phyloP scores from a whole-genome alignment of 148 eudicot species.

The Chenopodium berlandieri region DNA sequence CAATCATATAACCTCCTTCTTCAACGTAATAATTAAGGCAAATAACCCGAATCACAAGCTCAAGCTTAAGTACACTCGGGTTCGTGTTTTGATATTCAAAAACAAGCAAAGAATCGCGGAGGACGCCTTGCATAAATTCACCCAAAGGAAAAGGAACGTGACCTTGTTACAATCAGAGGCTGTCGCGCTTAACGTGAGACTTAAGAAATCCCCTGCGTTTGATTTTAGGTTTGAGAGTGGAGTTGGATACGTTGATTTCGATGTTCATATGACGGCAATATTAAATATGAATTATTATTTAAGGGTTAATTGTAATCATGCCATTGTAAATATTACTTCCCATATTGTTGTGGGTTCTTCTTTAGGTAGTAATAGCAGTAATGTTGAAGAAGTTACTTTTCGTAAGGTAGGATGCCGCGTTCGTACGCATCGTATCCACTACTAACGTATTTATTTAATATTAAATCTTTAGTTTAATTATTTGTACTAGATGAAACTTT shows the following conservation, averaged over 20 bases:
- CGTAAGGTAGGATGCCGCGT: background rate
- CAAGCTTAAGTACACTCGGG: background rate
- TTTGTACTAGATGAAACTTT: too few species aligned
- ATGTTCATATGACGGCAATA: constrained; percentile 15
- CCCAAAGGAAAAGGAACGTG: background rate
- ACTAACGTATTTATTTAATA: too few species aligned
- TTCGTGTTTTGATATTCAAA: constrained; percentile 16
- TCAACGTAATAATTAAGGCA: constrained; percentile 19
- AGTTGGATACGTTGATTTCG: constrained; percentile 18
- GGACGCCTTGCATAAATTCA: constrained; percentile 1
- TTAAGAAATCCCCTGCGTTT: background rate
- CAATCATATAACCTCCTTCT: constrained; percentile 25
- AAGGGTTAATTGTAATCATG: background rate
- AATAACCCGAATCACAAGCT: constrained; percentile 19
- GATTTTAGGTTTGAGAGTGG: constrained; percentile 16
- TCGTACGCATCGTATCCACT: too few species aligned
- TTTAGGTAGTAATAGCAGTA: too few species aligned
- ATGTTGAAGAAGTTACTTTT: background rate
- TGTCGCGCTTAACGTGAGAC: background rate
- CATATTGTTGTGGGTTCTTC: background rate
- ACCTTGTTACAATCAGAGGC: background rate
- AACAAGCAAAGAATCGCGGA: constrained; percentile 11
- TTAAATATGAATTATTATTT: background rate
- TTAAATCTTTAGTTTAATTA: too few species aligned
- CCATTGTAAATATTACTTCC: constrained; percentile 12